A percentile compares a stretch with the other conserved stretches of the same genome.
These are phyloP conservation scores for Spirogloea muscicola DNA, from an alignment of 139 green algal genomes.

Conservation along the genomic window DNA sequence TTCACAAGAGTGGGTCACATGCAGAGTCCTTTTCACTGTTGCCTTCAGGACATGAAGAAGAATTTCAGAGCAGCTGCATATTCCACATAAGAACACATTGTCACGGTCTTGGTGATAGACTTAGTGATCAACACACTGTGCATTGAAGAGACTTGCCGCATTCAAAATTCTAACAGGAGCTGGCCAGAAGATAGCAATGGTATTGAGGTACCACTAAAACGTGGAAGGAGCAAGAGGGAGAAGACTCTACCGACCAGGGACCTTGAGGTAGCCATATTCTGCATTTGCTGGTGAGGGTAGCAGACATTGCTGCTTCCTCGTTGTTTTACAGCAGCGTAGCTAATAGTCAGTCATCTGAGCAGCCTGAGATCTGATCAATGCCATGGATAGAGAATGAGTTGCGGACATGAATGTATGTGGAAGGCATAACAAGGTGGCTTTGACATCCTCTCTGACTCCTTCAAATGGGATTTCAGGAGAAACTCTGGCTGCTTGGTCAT, in stretches of 20 bases:
- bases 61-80: no score
- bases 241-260: background rate
- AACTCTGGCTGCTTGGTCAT: slow-evolving; percentile 25
- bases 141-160: no score
- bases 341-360: background rate
- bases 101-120: no score
- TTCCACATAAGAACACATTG: no score
- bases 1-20: no score
- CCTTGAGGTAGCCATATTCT: slow-evolving; percentile 1
- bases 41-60: no score
- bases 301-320: background rate
- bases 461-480: slow-evolving; percentile 15
- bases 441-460: background rate
- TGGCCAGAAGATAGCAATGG: no score
- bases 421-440: background rate
- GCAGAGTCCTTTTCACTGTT: no score
- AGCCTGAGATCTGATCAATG: background rate
- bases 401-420: background rate
- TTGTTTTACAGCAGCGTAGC: background rate
- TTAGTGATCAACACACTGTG: no score
- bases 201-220: background rate
- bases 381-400: background rate
- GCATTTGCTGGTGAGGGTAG: background rate
- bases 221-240: background rate
- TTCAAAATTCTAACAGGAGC: no score